phyloP scores from a whole-genome alignment of 2,329 filamentous ascomycete species.

The Fusarium sp. region DNA sequence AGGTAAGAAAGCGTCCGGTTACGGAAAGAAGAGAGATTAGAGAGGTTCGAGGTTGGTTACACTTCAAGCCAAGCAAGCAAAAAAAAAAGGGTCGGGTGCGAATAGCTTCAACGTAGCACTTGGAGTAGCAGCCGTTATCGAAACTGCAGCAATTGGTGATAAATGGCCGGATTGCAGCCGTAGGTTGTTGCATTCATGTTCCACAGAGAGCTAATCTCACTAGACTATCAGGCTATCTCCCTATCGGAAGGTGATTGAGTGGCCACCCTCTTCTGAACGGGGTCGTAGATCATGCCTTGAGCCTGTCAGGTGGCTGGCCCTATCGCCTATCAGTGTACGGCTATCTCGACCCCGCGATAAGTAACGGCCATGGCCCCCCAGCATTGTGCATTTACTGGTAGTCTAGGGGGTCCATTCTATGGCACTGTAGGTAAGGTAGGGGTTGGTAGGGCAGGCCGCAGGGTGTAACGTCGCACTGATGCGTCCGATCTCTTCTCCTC shows the following conservation, averaged over 20 bases:
- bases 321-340: constrained; percentile 3
- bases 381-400: neutral
- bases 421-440: neutral
- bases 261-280: neutral
- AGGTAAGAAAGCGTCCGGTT: neutral
- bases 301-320: constrained; percentile 4
- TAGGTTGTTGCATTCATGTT: constrained; percentile 27
- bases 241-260: constrained; percentile 14
- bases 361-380: neutral
- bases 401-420: neutral
- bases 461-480: constrained; percentile 15
- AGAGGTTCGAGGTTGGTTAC: constrained; percentile 7
- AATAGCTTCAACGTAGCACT: constrained; percentile 29
- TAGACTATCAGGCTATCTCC: constrained; percentile 3
- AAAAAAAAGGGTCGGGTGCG: neutral
- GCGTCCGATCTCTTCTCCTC: constrained; percentile 6
- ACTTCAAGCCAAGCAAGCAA: neutral
- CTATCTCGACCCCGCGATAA: constrained; percentile 25
- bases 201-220: constrained; percentile 6
- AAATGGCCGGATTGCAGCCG: constrained; percentile 30
- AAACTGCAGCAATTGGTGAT: constrained; percentile 10
- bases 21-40: neutral
- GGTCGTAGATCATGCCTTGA: neutral
- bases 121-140: constrained; percentile 16
- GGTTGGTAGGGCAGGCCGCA: neutral